Evolutionary conservation across 2,329 filamentous ascomycete species (phyloP), one percentile per base, ranked within the genome.

Genomic region (Aspergillus ruber): DNA sequence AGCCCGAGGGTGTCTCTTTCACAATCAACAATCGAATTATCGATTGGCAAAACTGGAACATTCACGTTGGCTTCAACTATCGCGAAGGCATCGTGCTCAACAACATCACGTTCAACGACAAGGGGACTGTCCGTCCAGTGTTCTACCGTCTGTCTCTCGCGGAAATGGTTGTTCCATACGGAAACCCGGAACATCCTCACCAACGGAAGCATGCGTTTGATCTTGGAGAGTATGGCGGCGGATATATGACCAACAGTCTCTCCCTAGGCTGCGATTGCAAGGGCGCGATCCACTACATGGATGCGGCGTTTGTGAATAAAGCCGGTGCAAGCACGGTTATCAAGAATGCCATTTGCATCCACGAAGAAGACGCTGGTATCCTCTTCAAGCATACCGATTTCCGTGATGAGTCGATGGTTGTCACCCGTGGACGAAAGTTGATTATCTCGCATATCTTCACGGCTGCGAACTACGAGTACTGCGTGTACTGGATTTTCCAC

Each of bases 341-440:
- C 73, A 91, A 95, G 75, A 95, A 95, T 62, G 90, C 90, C 33
- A 86, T 96, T 56, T 96, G 90, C 67, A 90, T 96, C 55, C 90
- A 96, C 69, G 90, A 96, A 67, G 90, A 96, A 71, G 90, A 96
- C 55, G 81, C 82, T 2, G 90, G 90, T 5, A 93, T 96, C 50
- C 75, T 95, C 1, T 95, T 94, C 80, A 96, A 96, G 73, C 88
- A 94, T 71, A 90, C 83, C 13, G 90, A 96, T 69, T 96, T 95
- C 79, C 81, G 90, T 33, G 90, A 96, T 62, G 86, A 93, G 39
- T 91, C 87, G 0, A 81, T 84, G 46, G 88, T 93, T 8, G 87
- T 95, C 4, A 95, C 90, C 0, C 84, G 90, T 21, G 89, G 84
- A 1, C 82, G 89, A 46, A 94, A 93, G 65, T 80, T 96, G 49